These are phyloP conservation scores for Ophidiomyces ophidiicola DNA, from an alignment of 2,329 filamentous ascomycete genomes.

Conservation along the genomic window DNA sequence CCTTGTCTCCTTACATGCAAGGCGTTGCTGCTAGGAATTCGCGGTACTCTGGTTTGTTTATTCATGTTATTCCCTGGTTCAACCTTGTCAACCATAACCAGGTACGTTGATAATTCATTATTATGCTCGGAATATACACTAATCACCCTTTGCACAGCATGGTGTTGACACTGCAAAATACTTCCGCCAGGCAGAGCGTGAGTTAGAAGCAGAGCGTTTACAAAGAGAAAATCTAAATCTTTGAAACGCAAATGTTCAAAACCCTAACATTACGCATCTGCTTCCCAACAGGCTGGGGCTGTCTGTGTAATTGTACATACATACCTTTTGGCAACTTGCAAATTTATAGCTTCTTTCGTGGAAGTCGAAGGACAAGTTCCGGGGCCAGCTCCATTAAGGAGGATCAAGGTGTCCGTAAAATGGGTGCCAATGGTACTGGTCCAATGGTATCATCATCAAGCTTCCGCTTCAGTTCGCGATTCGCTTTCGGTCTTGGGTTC, in stretches of 20 bases:
- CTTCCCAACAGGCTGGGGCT: constrained; percentile 4
- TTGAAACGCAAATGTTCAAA: constrained; percentile 13
- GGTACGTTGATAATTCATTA: constrained; percentile 29
- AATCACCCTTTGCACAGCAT: constrained; percentile 45
- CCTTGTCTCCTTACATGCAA: constrained; percentile 77
- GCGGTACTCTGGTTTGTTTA: constrained; percentile 73
- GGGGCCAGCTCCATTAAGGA: neutral
- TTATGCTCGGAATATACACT: neutral
- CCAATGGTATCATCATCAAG: constrained; percentile 25
- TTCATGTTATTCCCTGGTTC: constrained; percentile 85
- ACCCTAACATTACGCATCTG: constrained; percentile 16
- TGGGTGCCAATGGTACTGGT: neutral
- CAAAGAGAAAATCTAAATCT: constrained; percentile 19
- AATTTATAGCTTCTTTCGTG: neutral
- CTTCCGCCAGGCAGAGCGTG: constrained; percentile 86
- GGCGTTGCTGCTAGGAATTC: constrained; percentile 87
- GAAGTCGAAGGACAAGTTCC: neutral
- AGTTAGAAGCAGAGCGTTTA: constrained; percentile 66
- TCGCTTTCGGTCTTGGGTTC: constrained; percentile 53
- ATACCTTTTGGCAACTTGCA: constrained; percentile 5
- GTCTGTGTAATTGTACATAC: constrained; percentile 9
- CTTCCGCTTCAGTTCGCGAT: constrained; percentile 49
- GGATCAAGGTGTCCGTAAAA: constrained; percentile 1
- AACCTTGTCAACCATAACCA: constrained; percentile 94
- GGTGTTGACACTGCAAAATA: constrained; percentile 98